Base-by-base conservation (phyloP, 495 filamentous ascomycete species). In the Penicillium chermesinum region DNA sequence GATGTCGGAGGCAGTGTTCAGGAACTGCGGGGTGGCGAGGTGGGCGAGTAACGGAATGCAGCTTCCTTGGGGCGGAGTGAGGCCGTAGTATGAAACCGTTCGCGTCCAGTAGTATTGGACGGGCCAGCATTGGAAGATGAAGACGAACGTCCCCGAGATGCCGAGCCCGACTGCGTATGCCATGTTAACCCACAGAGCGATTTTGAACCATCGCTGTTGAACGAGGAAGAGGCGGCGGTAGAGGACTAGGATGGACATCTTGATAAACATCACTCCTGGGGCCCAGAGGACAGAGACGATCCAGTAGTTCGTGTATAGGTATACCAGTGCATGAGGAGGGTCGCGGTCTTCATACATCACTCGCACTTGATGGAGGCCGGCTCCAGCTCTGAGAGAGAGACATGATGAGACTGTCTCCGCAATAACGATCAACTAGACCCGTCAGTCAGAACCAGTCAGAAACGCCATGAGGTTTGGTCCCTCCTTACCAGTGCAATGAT, bases 301-400 rank as follows among this genome's bases (percentile, higher is more conserved):
- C 43, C 43, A 46, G 17, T 46, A 37, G 25, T 46, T 46, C 43
- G 7, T 37, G 43, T 46, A 46, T 2, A 46, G 15, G 14, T 46
- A 19, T 19, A 34, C 30, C 8, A 46, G 18, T 25, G 18, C 32
- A 25, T 38, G 8, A 1, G 43, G 43, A n/a, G 43, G 9, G 16
- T 46, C 35, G 0, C 1, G 19, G 13, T 46, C 43, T 15, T 46
- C 43, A 2, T 13, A 14, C 6, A 46, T 16, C 35, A 46, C 43
- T 12, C 43, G 43, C 22, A 46, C 43, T 20, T 37, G 43, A 13
- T 46, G 43, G 6, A 46, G 43, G 1, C 43, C 43, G 15, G 43
- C 43, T 8, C 43, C 43, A 37, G 10, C 17, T 6, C 37, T 46
- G 18, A 46, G 35, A 22, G 32, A 17, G 0, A 46, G 17, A 15